phyloP scores from a whole-genome alignment of 2,329 filamentous ascomycete species.

The Scolecobasidium constrictum region DNA sequence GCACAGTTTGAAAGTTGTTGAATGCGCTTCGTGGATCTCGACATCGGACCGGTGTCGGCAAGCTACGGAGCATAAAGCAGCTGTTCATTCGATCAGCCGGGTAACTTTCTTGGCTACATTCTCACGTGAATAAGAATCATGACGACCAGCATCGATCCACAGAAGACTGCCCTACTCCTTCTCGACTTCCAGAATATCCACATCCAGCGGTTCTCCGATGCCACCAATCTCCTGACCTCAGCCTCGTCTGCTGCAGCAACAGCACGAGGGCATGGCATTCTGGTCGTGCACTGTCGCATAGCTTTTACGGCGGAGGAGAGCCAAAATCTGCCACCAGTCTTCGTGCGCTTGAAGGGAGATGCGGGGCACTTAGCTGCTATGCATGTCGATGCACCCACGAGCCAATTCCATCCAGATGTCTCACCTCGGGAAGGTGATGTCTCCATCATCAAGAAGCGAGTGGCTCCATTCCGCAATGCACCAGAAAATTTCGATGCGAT shows the following conservation, averaged over 20 bases:
- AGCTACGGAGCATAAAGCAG: no score
- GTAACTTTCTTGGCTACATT: no score
- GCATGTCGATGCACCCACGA: not conserved
- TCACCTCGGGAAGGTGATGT: not conserved
- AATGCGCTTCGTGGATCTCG: no score
- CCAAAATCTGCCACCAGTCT: not conserved
- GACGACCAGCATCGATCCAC: not conserved
- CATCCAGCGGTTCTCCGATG: not conserved
- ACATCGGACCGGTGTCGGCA: no score
- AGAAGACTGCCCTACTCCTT: not conserved
- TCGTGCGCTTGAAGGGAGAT: not conserved
- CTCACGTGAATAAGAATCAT: no score
- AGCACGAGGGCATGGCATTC: not conserved
- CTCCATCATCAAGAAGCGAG: not conserved
- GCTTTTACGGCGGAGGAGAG: not conserved
- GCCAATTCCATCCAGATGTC: not conserved
- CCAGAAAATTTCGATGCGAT: not conserved
- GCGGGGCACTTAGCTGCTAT: no score
- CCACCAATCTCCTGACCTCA: not conserved
- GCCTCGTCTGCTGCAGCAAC: not conserved
- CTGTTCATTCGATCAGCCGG: no score
- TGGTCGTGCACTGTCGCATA: not conserved
- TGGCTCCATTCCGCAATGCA: not conserved
- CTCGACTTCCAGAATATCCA: not conserved
- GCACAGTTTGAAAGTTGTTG: no score